phyloP scores from a whole-genome alignment of 202 grass and related monocot species.

The Eragrostis tef region DNA sequence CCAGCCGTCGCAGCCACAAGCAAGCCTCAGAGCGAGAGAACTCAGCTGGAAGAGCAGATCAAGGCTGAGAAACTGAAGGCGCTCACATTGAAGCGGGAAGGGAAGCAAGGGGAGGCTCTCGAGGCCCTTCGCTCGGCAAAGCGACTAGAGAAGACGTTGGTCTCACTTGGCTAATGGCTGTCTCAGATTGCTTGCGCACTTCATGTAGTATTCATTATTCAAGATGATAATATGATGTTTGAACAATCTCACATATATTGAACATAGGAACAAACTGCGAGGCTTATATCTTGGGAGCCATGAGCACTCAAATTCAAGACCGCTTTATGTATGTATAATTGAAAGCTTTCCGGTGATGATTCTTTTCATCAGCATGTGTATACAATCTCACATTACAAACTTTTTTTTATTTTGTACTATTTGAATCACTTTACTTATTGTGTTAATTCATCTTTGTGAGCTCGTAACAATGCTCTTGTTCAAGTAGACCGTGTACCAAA shows the following conservation, averaged over 20 bases:
- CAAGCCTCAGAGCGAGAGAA: constrained; percentile 57
- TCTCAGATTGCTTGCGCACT: neutral
- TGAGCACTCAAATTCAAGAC: neutral
- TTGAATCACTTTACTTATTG: neutral
- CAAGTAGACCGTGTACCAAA: no score
- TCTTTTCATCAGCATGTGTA: constrained; percentile 17
- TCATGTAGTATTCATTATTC: neutral
- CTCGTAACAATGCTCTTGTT: neutral
- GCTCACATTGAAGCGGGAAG: constrained; percentile 71
- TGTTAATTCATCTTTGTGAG: neutral
- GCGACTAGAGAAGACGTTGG: constrained; percentile 81
- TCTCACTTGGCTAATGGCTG: constrained; percentile 49
- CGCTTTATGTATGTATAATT: constrained; percentile 25
- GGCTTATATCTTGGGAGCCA: constrained; percentile 40
- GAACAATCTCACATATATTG: neutral
- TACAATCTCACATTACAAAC: neutral
- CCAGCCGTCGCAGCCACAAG: neutral
- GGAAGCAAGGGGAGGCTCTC: constrained; percentile 80
- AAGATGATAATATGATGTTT: neutral
- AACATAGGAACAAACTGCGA: neutral
- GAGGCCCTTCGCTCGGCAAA: constrained; percentile 83
- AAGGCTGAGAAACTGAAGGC: constrained; percentile 88
- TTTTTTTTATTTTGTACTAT: neutral
- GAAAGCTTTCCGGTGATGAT: constrained; percentile 7
- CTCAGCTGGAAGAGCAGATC: constrained; percentile 77